Base-by-base conservation (phyloP, 176 grass and related monocot species). In the Cocos nucifera region DNA sequence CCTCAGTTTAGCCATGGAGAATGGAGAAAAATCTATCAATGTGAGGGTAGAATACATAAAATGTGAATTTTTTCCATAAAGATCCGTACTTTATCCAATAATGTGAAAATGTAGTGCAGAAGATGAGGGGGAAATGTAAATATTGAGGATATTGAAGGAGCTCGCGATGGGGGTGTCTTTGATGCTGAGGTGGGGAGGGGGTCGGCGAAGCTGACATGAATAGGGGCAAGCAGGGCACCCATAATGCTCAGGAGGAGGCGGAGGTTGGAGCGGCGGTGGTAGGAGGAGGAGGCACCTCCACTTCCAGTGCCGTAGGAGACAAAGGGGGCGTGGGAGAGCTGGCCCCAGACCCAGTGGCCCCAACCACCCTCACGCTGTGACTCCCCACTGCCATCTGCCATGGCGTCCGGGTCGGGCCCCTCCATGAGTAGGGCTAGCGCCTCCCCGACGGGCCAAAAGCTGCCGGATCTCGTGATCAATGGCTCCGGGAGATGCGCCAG, bases 181-280 rank as follows among this genome's bases (percentile, higher is more conserved):
- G 21, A 21, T 21, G 21, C 21, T 21, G 21, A 21, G 10, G 59
- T 80, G 50, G 72, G 92, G 50, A 79, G 55, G 23, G 26, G 80
- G 17, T 82, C 83, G 22, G 61, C 50, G 0, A 26, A 27, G 58
- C 48, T 77, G 58, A 78, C 89, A 0, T 75, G 56, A 18, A 90
- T 72, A 16, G 92, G 87, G 9, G 87, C 87, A 27, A 96, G 83
- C 50, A 87, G 92, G 17, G 83, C 75, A 20, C 92, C 92, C 92
- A 96, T 96, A 64, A 96, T 75, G 62, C 80, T 80, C 19, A 96
- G 92, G 30, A 96, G 69, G 26, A 96, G 82, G 32, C 83, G 93
- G 44, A 92, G 87, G 59, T 98, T 84, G 48, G 93, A 88, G 6
- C 64, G 73, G 23, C 84, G 76, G 63, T 79, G 73, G 17, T 83